phyloP scores from a whole-genome alignment of 495 filamentous ascomycete species.

The Neurospora terricola region DNA sequence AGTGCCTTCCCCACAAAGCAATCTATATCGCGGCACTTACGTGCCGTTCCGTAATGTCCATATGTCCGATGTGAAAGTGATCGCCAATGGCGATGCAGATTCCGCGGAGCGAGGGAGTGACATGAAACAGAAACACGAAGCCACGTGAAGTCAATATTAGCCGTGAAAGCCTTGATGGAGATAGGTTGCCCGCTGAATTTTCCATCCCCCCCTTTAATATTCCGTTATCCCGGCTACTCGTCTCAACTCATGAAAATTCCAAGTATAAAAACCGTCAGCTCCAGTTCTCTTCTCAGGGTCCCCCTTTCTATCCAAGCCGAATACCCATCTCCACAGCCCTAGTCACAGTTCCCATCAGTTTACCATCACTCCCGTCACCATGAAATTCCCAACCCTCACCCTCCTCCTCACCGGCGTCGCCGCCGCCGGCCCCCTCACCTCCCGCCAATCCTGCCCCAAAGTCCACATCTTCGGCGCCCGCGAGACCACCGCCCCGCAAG shows the following conservation, averaged over 20 bases:
- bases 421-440: slow-evolving; percentile 15
- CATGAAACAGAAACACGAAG: neutral
- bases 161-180: neutral
- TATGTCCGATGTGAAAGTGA: neutral
- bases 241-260: too few relatives aligned
- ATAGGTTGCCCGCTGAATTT: neutral
- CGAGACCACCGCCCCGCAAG: slow-evolving; percentile 48
- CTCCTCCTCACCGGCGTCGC: slow-evolving; percentile 18
- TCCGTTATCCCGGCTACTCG: too few relatives aligned
- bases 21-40: neutral
- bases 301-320: too few relatives aligned
- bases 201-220: too few relatives aligned
- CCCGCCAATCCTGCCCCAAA: slow-evolving; percentile 35
- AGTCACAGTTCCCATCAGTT: too few relatives aligned
- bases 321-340: too few relatives aligned
- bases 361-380: slow-evolving; percentile 4
- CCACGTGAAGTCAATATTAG: neutral
- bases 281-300: too few relatives aligned
- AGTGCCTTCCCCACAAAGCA: neutral
- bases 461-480: slow-evolving; percentile 56
- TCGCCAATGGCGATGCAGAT: rapidly evolving
- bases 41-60: neutral
- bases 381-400: slow-evolving; percentile 16
- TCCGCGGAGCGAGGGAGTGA: neutral
- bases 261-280: too few relatives aligned